phyloP scores from a whole-genome alignment of 139 green algal genomes.

The Haematococcus lacustris region DNA sequence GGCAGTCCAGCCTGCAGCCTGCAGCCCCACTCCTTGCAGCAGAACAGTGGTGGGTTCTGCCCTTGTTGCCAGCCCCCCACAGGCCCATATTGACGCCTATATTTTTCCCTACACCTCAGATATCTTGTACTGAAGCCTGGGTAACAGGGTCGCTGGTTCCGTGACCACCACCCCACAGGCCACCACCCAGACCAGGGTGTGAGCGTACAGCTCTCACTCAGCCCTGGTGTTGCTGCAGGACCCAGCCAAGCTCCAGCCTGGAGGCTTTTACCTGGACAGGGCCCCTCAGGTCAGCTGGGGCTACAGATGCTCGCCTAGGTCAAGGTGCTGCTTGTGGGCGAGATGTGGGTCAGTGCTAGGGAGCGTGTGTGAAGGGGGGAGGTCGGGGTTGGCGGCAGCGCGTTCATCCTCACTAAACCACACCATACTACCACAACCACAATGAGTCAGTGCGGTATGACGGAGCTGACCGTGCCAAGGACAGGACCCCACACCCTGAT shows the following conservation, averaged over 20 bases:
- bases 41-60: background rate
- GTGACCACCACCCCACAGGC: background rate
- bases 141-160: background rate
- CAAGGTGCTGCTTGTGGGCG: background rate
- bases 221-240: constrained; percentile 21
- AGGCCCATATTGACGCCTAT: too few relatives aligned
- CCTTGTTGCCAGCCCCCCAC: background rate
- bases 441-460: too few relatives aligned
- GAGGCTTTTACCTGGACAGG: constrained; percentile 64
- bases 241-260: constrained; percentile 34
- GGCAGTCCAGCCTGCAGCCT: too few relatives aligned
- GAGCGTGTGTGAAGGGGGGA: too few relatives aligned
- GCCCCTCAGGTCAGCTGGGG: constrained; percentile 8
- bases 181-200: background rate
- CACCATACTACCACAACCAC: too few relatives aligned
- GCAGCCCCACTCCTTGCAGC: too few relatives aligned
- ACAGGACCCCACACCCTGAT: too few relatives aligned
- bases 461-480: too few relatives aligned
- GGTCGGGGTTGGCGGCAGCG: too few relatives aligned
- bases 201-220: background rate
- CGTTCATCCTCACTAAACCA: too few relatives aligned
- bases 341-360: too few relatives aligned
- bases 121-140: background rate
- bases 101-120: too few relatives aligned
- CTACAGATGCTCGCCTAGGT: background rate